Base-by-base conservation (phyloP, 2,329 filamentous ascomycete species). In the Cadophora malorum region DNA sequence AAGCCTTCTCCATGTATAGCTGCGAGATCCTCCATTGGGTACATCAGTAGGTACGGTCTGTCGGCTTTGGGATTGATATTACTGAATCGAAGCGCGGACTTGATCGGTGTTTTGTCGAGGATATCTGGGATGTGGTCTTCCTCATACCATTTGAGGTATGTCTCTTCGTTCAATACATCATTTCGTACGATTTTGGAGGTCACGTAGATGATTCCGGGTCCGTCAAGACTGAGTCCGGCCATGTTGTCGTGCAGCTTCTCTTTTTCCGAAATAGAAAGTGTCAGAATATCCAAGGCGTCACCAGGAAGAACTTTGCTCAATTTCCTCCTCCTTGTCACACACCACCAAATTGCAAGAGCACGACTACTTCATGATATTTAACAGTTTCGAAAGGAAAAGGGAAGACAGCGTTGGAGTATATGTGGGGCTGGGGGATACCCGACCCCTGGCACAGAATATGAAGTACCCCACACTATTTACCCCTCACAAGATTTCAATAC, bases 341-440 rank as follows among this genome's bases (percentile, higher is more conserved):
- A 21, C 5, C 19, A 49, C 6, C 4, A 21, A 3, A 3, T 21
- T 21, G 6, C 6, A 9, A 7, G 12, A 45, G 19, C 19, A 8
- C 45, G 6, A 5, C 35, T 38, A 10, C 9, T 14, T 38, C 35
- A 14, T 38, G 8, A 14, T 38, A 38, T 4, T 2, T 38, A 10
- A 38, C 12, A 38, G 1, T 9, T 38, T 38, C 28, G 28, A 28
- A 28, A 14, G 12, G 35, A 38, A 38, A 14, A 38, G 35, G 35
- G 8, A 38, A 38, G 8, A 38, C 35, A 21, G 9, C 52, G 5
- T 19, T 55, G 12, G 19, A 33, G 23, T 8, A n/a, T 14, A 33
- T 55, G 52, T 55, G 52, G 52, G 52, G 52, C 52, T 55, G 12
- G 52, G 28, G 25, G 16, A 55, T 55, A 16, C 25, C 52, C 52